These are phyloP conservation scores for Stylonectria norvegica DNA, from an alignment of 2,329 filamentous ascomycete genomes.

Conservation along the genomic window DNA sequence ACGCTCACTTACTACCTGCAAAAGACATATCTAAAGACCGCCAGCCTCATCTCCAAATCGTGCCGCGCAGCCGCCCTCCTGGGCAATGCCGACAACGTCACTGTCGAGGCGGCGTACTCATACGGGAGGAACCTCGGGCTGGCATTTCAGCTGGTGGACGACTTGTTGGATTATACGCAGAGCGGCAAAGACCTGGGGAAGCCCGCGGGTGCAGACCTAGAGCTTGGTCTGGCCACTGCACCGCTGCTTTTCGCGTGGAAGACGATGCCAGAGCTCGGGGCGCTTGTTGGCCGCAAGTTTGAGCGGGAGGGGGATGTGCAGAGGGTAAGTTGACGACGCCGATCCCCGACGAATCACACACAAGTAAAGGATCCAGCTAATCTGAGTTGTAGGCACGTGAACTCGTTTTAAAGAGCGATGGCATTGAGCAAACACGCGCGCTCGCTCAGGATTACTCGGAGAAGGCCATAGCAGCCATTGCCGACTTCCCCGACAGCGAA, in stretches of 20 bases:
- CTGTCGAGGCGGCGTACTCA: conserved; percentile 85
- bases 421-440: conserved; percentile 86
- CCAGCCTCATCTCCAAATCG: conserved; percentile 92
- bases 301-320: conserved; percentile 76
- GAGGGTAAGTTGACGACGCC: conserved; percentile 62
- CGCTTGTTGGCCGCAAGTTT: conserved; percentile 90
- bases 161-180: conserved; percentile 95
- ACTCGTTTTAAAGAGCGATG: conserved; percentile 77
- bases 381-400: conserved; percentile 66
- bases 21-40: conserved; percentile 97
- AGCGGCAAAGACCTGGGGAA: conserved; percentile 85
- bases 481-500: conserved; percentile 84
- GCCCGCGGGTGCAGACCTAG: conserved; percentile 88
- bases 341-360: not conserved
- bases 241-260: conserved; percentile 96
- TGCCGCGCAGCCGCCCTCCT: conserved; percentile 87
- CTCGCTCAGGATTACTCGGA: conserved; percentile 89
- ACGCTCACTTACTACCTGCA: conserved; percentile 91
- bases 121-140: conserved; percentile 93
- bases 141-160: conserved; percentile 95
- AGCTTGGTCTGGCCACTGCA: conserved; percentile 89
- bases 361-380: not conserved
- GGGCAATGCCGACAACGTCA: conserved; percentile 69
- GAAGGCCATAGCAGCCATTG: conserved; percentile 81
- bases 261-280: conserved; percentile 76